Evolutionary conservation across 1,139 yeast genomes (phyloP).

Genomic region (Pichia sp.): DNA sequence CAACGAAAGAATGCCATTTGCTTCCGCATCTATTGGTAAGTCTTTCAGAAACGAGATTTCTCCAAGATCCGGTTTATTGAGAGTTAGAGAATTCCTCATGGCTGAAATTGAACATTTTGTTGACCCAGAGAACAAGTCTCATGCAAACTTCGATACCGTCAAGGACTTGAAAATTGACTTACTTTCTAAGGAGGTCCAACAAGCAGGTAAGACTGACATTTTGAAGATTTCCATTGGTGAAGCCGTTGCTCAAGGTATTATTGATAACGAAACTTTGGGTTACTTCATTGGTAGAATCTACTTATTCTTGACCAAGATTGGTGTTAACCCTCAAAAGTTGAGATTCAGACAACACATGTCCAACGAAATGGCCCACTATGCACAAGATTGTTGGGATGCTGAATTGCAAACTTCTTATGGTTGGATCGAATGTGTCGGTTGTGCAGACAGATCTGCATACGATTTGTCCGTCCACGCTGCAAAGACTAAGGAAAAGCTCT

Average conservation of each 20-base stretch:
- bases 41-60: slow-evolving; percentile 98
- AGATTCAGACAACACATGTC: slow-evolving; percentile 98
- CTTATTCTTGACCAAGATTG: slow-evolving; percentile 76
- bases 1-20: slow-evolving; percentile 97
- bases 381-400: slow-evolving; percentile 99
- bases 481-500: slow-evolving; percentile 88
- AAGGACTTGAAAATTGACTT: slow-evolving; percentile 66
- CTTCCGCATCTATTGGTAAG: slow-evolving; percentile 97
- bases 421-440: slow-evolving; percentile 99
- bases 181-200: slow-evolving; percentile 81
- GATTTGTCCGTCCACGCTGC: slow-evolving; percentile 95
- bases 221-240: slow-evolving; percentile 70
- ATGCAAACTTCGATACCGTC: slow-evolving; percentile 72
- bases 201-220: slow-evolving; percentile 71
- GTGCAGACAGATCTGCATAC: slow-evolving; percentile 99
- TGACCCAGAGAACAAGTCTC: slow-evolving; percentile 83
- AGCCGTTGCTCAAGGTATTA: slow-evolving; percentile 81
- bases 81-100: slow-evolving; percentile 98
- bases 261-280: slow-evolving; percentile 95
- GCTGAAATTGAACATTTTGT: slow-evolving; percentile 99
- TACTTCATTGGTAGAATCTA: slow-evolving; percentile 93
- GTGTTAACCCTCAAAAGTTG: slow-evolving; percentile 75
- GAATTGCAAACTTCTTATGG: slow-evolving; percentile 94
- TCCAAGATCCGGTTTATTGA: slow-evolving; percentile 93
- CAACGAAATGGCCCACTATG: slow-evolving; percentile 99